phyloP scores from a whole-genome alignment of 352 stramenopile genomes.

The Globisporangium nunn region DNA sequence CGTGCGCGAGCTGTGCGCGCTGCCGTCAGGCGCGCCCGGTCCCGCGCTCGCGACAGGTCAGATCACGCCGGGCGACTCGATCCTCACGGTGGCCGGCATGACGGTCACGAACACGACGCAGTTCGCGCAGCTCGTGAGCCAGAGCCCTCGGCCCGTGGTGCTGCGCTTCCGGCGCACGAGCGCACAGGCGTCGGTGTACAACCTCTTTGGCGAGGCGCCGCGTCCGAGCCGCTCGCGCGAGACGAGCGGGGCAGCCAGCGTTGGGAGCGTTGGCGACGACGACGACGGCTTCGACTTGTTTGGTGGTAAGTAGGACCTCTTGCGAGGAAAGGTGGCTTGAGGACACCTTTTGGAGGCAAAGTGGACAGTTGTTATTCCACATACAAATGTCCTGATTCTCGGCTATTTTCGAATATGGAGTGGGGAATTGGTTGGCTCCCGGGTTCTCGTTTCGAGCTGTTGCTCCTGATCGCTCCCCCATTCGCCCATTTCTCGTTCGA shows the following conservation, averaged over 20 bases:
- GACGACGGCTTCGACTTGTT: neutral
- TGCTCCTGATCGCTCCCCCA: neutral
- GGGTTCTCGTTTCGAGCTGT: neutral
- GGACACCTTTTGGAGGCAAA: too few relatives aligned
- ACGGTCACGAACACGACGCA: conserved; percentile 57
- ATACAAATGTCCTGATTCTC: too few relatives aligned
- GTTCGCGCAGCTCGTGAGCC: conserved; percentile 64
- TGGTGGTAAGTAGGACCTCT: neutral
- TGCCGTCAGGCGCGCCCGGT: conserved; percentile 36
- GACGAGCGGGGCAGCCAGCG: neutral
- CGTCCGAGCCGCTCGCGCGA: neutral
- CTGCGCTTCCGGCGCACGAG: conserved; percentile 56
- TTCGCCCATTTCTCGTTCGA: neutral
- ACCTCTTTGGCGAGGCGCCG: conserved; percentile 59
- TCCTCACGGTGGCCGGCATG: conserved; percentile 67
- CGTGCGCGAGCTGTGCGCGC: conserved; percentile 52
- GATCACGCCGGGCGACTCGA: conserved; percentile 57
- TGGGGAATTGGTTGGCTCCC: neutral
- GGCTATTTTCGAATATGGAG: too few relatives aligned
- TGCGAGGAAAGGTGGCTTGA: too few relatives aligned
- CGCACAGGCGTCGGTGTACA: conserved; percentile 37
- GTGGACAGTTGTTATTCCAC: too few relatives aligned
- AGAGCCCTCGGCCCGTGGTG: conserved; percentile 49
- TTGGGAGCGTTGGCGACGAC: neutral
- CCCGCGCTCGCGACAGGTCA: conserved; percentile 38